Base-by-base conservation (phyloP, 306 rosid species). In the Coriaria nepalensis region DNA sequence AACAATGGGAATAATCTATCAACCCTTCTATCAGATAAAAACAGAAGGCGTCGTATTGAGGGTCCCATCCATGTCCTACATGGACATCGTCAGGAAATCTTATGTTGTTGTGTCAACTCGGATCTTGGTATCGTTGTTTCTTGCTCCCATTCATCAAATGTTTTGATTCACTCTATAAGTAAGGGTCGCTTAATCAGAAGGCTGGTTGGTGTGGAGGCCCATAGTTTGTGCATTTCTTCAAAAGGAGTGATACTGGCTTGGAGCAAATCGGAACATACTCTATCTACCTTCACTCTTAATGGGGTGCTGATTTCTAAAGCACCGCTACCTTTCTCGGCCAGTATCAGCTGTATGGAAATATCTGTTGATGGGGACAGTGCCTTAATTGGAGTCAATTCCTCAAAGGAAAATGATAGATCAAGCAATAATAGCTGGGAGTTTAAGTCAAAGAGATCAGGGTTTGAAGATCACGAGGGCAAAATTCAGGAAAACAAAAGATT, bases 51-150 rank as follows among this genome's bases (percentile, higher is more conserved):
- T 66, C 76, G 73, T 48, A 79, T 90, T 64, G 95, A 85, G 68
- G 98, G 98, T 61, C 98, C 98, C 62, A 55, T 90, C 46, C 74
- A 81, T 13, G 77, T 81, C 54, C 94, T 90, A 59, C 74, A 90
- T 7, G 98, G 98, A 58, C 98, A 90, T 79, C 79, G 43, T 11
- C 60, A 68, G 54, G 98, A 90, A 75, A 65, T 90, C 63, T 80
- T 67, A 45, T 67, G 81, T 66, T 90, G 98, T 59, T 90, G 87
- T 71, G 87, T 90, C 61, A 79, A 68, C 72, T 85, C 95, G 63
- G 95, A 81, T 75, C 78, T 90, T 44, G 95, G 87, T 63, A 64
- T 81, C 53, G 93, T 79, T 56, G 95, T 85, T 67, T 90, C 98
- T 33, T 79, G 94, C 73, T 81, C 98, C 51, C 57, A 63, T 20